Evolutionary conservation across 345 rosid species (phyloP), one percentile per base, ranked within the genome.

Genomic region (Murraya koenigii): DNA sequence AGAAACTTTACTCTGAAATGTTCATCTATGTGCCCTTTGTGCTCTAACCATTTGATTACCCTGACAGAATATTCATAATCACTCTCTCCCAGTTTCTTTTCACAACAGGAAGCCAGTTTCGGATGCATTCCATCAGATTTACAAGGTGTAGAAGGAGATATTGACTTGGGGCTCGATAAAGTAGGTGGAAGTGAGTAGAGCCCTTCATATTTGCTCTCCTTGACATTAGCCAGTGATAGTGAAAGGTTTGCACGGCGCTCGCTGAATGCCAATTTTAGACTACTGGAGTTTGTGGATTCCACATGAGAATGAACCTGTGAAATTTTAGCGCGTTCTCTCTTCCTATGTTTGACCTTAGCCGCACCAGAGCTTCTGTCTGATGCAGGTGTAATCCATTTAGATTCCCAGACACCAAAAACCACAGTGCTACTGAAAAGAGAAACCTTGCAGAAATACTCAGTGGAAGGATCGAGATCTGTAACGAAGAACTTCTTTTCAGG

Each of bases 1-100:
- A 88, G 87, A 60, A 88, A 90, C 79, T 86, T 88, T 17, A 87
- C 90, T 76, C 90, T 83, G 67, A 90, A 88, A 56, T 83, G 82
- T 77, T 80, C 85, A 13, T 78, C 72, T 54, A 90, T 82, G 60
- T 87, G 82, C 72, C 90, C 91, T 78, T 80, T 69, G 8, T 61
- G 82, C 83, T 89, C 91, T 79, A 88, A 75, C 91, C 86, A 86
- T 70, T 87, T 88, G 49, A 80, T 72, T 14, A 78, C 84, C 75
- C 91, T 76, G 15, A 88, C 89, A 33, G 81, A 84, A 73, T 82
- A 87, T 10, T 87, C 88, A 4, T 83, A 88, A 39, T 79, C 77
- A 79, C 85, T 80, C 86, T 90, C 90, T 26, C 74, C 86, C 35
- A n/a, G 15, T 61, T 47, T 80, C 81, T 79, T 85, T 84, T 64